These are phyloP conservation scores for Nicotiana obtusifolia DNA, from an alignment of 257 asterid species.

Conservation along the genomic window DNA sequence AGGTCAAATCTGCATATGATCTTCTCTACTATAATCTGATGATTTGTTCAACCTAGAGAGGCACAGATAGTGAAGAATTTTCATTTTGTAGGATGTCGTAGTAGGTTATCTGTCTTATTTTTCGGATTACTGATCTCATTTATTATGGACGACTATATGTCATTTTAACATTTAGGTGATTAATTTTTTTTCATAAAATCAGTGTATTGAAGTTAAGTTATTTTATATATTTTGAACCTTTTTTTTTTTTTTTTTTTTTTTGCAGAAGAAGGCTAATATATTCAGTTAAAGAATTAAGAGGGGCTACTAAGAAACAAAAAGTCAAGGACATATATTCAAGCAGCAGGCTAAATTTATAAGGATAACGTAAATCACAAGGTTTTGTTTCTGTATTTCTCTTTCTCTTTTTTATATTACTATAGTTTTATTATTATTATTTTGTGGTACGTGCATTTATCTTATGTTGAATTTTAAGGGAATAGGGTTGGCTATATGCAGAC, in stretches of 20 bases:
- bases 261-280: constrained; percentile 9
- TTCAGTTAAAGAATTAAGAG: background rate
- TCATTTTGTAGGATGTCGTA: too few relatives aligned
- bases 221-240: too few relatives aligned
- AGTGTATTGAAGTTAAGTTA: too few relatives aligned
- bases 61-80: too few relatives aligned
- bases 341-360: background rate
- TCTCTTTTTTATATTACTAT: background rate
- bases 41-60: too few relatives aligned
- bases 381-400: background rate
- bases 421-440: background rate
- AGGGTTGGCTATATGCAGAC: constrained; percentile 7
- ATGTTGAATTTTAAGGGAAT: background rate
- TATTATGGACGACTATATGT: too few relatives aligned
- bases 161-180: too few relatives aligned
- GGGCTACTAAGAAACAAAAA: constrained; percentile 1
- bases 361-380: constrained; percentile 28
- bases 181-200: too few relatives aligned
- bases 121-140: too few relatives aligned
- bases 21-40: too few relatives aligned
- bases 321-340: constrained; percentile 1
- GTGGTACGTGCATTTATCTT: background rate
- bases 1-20: too few relatives aligned
- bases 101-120: too few relatives aligned
- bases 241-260: background rate